Percentiles rank a stretch among this genome's conserved stretches.
These are phyloP conservation scores for Candida fluviatilis DNA, from an alignment of 805 yeast genomes.

Conservation along the genomic window DNA sequence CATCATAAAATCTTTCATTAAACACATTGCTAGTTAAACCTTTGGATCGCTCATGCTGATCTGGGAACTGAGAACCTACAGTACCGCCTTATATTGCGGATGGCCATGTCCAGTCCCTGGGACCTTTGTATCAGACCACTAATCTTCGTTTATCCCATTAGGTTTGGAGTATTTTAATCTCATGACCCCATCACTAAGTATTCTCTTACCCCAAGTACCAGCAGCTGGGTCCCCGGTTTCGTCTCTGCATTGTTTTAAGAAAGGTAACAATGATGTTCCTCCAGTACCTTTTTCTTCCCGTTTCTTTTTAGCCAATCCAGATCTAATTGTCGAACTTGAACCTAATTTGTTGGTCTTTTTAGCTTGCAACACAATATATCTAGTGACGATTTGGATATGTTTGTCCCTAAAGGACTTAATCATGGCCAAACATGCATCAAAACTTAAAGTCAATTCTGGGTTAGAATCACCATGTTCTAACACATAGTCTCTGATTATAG, in stretches of 20 bases:
- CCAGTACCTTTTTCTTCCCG: conserved; percentile 82
- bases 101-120: too few species aligned
- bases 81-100: too few species aligned
- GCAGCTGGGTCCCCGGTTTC: conserved; percentile 95
- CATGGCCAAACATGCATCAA: conserved; percentile 89
- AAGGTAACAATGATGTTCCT: conserved; percentile 87
- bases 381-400: conserved; percentile 88
- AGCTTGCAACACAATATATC: conserved; percentile 81
- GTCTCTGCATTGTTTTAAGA: conserved; percentile 91
- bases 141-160: conserved; percentile 41
- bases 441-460: conserved; percentile 63
- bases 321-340: conserved; percentile 55
- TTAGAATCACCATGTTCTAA: conserved; percentile 28
- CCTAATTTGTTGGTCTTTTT: conserved; percentile 51
- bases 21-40: too few species aligned
- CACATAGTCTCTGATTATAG: conserved; percentile 66
- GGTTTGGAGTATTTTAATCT: conserved; percentile 34
- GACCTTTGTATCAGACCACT: too few species aligned
- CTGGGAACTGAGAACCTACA: too few species aligned
- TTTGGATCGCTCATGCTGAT: too few species aligned
- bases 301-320: conserved; percentile 59
- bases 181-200: conserved; percentile 54
- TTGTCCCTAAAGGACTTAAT: conserved; percentile 84
- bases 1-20: too few species aligned
- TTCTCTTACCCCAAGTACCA: conserved; percentile 83